phyloP scores from a whole-genome alignment of 176 grass and related monocot species.

The Bothriochloa decipiens region DNA sequence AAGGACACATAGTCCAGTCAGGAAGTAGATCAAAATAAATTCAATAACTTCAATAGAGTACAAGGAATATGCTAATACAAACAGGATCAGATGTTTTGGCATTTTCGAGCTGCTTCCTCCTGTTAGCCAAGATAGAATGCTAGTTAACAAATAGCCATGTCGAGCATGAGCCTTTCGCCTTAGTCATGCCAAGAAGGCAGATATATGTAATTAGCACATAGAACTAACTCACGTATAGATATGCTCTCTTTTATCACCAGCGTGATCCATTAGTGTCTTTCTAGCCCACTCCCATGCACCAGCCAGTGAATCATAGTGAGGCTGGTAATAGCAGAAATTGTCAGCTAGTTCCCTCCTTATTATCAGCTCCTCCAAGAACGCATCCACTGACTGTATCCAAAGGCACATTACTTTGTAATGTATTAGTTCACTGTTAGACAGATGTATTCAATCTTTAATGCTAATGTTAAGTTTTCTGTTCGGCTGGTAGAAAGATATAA shows the following conservation, averaged over 20 bases:
- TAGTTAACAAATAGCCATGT: constrained; percentile 27
- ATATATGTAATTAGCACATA: constrained; percentile 4
- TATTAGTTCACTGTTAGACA: constrained; percentile 24
- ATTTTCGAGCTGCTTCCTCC: constrained; percentile 84
- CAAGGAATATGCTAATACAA: constrained; percentile 38
- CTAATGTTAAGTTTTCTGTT: constrained; percentile 5
- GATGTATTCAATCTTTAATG: background rate
- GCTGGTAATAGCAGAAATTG: constrained; percentile 96
- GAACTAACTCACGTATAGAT: constrained; percentile 71
- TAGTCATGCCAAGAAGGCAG: background rate
- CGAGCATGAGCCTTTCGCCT: background rate
- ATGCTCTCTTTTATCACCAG: constrained; percentile 79
- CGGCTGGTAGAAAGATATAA: background rate
- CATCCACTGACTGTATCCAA: constrained; percentile 71
- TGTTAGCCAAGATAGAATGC: constrained; percentile 44
- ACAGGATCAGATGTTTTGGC: constrained; percentile 90
- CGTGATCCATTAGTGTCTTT: constrained; percentile 79
- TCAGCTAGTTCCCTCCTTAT: constrained; percentile 93
- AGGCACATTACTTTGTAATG: constrained; percentile 2
- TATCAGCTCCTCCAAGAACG: constrained; percentile 95
- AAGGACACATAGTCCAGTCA: constrained; percentile 21
- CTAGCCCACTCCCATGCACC: constrained; percentile 95
- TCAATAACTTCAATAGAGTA: constrained; percentile 27
- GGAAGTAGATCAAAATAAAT: constrained; percentile 14
- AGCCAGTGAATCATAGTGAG: constrained; percentile 77